phyloP scores from a whole-genome alignment of 768 basidiomycete genomes.

The Termitomyces sp. region DNA sequence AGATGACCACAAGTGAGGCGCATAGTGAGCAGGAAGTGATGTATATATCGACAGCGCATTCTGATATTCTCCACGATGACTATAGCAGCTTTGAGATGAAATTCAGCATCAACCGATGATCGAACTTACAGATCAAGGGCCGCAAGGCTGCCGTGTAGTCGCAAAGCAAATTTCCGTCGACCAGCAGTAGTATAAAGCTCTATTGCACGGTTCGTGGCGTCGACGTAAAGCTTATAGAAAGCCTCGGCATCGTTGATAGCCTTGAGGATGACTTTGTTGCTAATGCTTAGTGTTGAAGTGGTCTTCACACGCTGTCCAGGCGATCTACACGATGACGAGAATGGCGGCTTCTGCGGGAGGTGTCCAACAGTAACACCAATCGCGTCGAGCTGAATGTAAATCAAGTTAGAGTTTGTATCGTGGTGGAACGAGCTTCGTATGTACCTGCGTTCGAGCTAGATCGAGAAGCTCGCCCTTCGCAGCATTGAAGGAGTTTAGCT shows the following conservation, averaged over 20 bases:
- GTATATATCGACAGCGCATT: conserved; percentile 67
- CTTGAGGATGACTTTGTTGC: conserved; percentile 52
- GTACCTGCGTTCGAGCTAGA: conserved; percentile 82
- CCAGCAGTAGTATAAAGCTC: conserved; percentile 81
- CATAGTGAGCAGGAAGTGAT: conserved; percentile 82
- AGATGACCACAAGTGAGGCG: conserved; percentile 75
- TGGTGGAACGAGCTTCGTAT: conserved; percentile 9
- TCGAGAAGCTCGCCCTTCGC: conserved; percentile 87
- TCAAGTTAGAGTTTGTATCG: background rate
- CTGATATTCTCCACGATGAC: conserved; percentile 59
- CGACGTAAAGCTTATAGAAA: conserved; percentile 77
- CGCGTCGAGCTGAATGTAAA: conserved; percentile 63
- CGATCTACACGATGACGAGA: conserved; percentile 14
- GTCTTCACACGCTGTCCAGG: conserved; percentile 16
- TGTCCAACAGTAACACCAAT: conserved; percentile 72
- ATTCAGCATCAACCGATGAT: background rate
- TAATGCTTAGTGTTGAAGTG: conserved; percentile 35
- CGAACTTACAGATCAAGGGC: conserved; percentile 81
- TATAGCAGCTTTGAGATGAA: conserved; percentile 21
- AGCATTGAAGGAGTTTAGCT: conserved; percentile 54
- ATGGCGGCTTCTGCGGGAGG: conserved; percentile 55
- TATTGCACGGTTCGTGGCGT: conserved; percentile 74
- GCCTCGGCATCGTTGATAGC: conserved; percentile 47
- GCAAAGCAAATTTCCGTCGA: conserved; percentile 79
- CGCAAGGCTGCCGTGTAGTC: conserved; percentile 80